Evolutionary conservation across 768 basidiomycete species (phyloP).

Genomic region (Trametes cinnabarina): DNA sequence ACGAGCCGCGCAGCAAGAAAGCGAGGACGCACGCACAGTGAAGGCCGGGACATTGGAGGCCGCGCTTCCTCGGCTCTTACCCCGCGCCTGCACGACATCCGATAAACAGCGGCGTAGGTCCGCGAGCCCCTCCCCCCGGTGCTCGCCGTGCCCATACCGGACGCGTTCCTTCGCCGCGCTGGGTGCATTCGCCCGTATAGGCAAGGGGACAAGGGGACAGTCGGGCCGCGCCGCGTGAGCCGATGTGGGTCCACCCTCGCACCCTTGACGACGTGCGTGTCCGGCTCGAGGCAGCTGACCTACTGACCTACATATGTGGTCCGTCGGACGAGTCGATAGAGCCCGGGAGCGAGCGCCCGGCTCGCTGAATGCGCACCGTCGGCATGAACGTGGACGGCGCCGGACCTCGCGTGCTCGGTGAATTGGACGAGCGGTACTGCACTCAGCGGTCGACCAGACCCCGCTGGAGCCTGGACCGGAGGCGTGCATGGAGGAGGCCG

Average conservation of each 20-base stretch:
- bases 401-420: neutral
- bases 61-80: neutral
- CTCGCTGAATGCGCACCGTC: too few relatives aligned
- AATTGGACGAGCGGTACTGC: neutral
- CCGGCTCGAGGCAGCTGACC: neutral
- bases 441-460: neutral
- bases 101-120: neutral
- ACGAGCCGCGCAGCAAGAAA: too few relatives aligned
- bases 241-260: neutral
- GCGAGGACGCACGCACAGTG: too few relatives aligned
- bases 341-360: too few relatives aligned
- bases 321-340: too few relatives aligned
- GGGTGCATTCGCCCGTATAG: neutral
- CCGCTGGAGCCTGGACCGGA: too few relatives aligned
- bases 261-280: neutral
- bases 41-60: too few relatives aligned
- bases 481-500: too few relatives aligned
- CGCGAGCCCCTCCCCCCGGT: neutral
- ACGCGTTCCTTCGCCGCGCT: neutral
- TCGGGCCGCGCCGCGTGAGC: neutral
- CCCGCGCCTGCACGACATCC: too few relatives aligned
- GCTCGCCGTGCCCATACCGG: neutral
- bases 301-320: neutral
- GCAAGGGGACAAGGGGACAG: neutral
- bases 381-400: neutral